Evolutionary conservation across 2,329 filamentous ascomycete species (phyloP).

Genomic region (Anisogramma anomala): DNA sequence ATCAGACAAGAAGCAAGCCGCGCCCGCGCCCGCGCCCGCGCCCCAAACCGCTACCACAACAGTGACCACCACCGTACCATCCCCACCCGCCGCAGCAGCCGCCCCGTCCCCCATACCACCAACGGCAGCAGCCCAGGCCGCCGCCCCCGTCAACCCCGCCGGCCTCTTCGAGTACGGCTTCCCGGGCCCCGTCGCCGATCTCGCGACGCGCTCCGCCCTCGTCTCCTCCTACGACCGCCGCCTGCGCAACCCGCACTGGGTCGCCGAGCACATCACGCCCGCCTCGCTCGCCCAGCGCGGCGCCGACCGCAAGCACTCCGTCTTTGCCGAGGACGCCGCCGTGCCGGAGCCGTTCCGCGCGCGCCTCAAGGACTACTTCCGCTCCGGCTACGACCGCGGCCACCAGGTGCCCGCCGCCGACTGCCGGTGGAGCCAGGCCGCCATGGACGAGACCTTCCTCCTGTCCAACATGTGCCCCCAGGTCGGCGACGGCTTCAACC

Average conservation of each 20-base stretch:
- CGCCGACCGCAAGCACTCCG: constrained; percentile 73
- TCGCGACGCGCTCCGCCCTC: constrained; percentile 64
- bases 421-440: constrained; percentile 84
- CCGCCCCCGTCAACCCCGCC: constrained; percentile 54
- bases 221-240: constrained; percentile 85
- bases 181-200: constrained; percentile 77
- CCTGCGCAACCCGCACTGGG: constrained; percentile 86
- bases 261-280: constrained; percentile 90
- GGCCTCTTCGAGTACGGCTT: constrained; percentile 82
- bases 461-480: constrained; percentile 97
- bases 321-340: constrained; percentile 67
- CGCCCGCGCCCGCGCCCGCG: too few relatives aligned
- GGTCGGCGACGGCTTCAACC: constrained; percentile 95
- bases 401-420: constrained; percentile 97
- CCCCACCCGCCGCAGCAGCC: constrained; percentile 20
- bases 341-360: constrained; percentile 84
- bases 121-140: constrained; percentile 33
- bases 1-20: constrained; percentile 30
- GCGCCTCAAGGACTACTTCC: constrained; percentile 85
- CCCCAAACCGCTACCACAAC: constrained; percentile 24
- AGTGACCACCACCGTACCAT: constrained; percentile 22
- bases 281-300: constrained; percentile 63
- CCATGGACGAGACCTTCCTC: constrained; percentile 92
- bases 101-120: constrained; percentile 39
- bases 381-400: constrained; percentile 87